phyloP scores from a whole-genome alignment of 2,329 filamentous ascomycete species.

The Tolypocladium sp. region DNA sequence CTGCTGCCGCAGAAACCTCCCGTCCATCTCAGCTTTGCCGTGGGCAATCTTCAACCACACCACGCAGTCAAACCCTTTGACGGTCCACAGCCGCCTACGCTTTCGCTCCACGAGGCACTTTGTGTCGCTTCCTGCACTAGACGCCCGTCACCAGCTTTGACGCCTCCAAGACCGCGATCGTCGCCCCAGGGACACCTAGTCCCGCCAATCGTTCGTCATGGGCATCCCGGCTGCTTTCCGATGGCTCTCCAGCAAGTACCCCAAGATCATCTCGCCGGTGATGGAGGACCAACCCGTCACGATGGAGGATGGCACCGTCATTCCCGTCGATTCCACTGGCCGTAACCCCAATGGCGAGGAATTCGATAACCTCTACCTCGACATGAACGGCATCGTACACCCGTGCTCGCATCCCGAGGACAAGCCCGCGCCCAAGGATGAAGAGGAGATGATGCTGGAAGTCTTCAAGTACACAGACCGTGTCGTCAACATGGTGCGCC shows the following conservation, averaged over 20 bases:
- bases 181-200: background rate
- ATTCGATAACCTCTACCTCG: constrained; percentile 93
- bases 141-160: background rate
- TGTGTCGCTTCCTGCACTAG: background rate
- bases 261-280: constrained; percentile 90
- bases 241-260: constrained; percentile 95
- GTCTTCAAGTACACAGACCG: constrained; percentile 98
- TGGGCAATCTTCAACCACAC: background rate
- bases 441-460: constrained; percentile 99
- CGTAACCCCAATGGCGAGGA: constrained; percentile 97
- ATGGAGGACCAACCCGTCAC: constrained; percentile 75
- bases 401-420: constrained; percentile 98
- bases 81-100: background rate
- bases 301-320: constrained; percentile 69
- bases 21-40: background rate
- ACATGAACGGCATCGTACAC: constrained; percentile 99
- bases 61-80: background rate
- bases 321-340: constrained; percentile 75
- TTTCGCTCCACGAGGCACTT: background rate
- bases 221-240: constrained; percentile 91
- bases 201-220: constrained; percentile 42
- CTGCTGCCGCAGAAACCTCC: background rate
- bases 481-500: constrained; percentile 96
- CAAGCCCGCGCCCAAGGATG: constrained; percentile 77
- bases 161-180: background rate